Evolutionary conservation across 805 yeast species (phyloP), one percentile per base, ranked within the genome.

Genomic region (Ogataea corticis): DNA sequence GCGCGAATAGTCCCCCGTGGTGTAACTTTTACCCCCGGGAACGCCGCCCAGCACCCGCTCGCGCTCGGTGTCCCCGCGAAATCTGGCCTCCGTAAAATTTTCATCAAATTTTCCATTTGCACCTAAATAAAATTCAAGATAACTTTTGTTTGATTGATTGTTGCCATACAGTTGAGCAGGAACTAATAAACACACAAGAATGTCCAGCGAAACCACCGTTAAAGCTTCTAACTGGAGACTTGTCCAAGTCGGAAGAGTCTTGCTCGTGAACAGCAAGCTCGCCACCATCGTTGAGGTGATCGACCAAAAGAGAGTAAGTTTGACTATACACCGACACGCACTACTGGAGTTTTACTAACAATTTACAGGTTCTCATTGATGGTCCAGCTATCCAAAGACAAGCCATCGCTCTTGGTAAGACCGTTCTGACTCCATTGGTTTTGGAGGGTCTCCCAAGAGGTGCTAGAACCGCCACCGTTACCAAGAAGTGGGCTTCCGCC

Each of bases 201-300:
- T 82, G 87, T 81, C 87, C 54, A 46, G 56, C 45, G 63, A 61
- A 58, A 48, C 67, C 49, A 55, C 56, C 72, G 94, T 94, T 75
- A 86, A 88, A 81, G 87, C 96, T 73, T 80, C 96, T 75, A 87
- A 87, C 92, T 94, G 98, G 98, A 89, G 97, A 87, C 83, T 82
- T 71, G 99, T 94, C 75, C 97, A 92, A 83, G 87, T 91, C 72
- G 99, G 99, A 76, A 96, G 99, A 82, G 87, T 94, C 72, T 96
- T 91, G 74, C 85, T 92, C 71, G 72, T 92, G 72, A 81, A 82
- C 85, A 87, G 88, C 68, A 87, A 89, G 77, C 83, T 94, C 71
- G 99, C 98, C 68, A 79, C 96, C 72, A 85, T 94, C 69, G 98
- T 91, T 70, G 99, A 94, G 83, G 88, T 94, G 80, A 87, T 94